A percentile compares a stretch with the other conserved stretches of the same genome.
phyloP scores from a whole-genome alignment of 1,284 basidiomycete species.

The Tausonia pullulans region DNA sequence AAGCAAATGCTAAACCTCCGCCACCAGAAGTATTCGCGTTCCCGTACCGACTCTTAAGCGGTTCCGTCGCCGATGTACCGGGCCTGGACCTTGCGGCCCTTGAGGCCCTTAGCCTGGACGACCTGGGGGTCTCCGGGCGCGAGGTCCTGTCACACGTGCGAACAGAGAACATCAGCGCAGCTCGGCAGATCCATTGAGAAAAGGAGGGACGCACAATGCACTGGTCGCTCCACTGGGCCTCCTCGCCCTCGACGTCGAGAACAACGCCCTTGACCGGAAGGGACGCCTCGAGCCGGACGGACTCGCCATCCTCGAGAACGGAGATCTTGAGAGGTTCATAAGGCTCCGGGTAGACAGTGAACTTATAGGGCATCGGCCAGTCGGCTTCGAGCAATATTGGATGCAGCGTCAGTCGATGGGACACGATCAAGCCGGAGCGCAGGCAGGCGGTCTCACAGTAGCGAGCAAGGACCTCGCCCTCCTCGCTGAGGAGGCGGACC shows the following conservation, averaged over 20 bases:
- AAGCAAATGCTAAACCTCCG: too few relatives aligned
- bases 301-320: slow-evolving; percentile 45
- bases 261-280: slow-evolving; percentile 76
- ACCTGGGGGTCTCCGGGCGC: slow-evolving; percentile 66
- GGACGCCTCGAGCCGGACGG: slow-evolving; percentile 47
- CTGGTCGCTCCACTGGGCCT: slow-evolving; percentile 70
- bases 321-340: slow-evolving; percentile 46
- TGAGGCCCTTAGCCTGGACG: slow-evolving; percentile 51
- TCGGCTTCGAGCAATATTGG: slow-evolving; percentile 16
- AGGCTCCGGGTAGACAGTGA: slow-evolving; percentile 60
- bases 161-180: not conserved
- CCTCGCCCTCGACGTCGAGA: slow-evolving; percentile 55
- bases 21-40: too few relatives aligned
- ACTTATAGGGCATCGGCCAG: slow-evolving; percentile 87
- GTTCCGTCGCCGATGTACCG: slow-evolving; percentile 54
- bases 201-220: slow-evolving; percentile 40
- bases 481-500: slow-evolving; percentile 52
- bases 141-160: slow-evolving; percentile 42
- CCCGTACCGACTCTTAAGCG: too few relatives aligned
- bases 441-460: slow-evolving; percentile 35
- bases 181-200: not conserved
- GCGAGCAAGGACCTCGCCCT: slow-evolving; percentile 53
- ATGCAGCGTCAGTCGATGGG: not conserved
- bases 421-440: not conserved
- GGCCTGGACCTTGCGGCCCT: slow-evolving; percentile 50